A percentile compares a stretch with the other conserved stretches of the same genome.
Conservation (phyloP, 805 yeast genomes). For the Kurtzmaniella fragi region DNA sequence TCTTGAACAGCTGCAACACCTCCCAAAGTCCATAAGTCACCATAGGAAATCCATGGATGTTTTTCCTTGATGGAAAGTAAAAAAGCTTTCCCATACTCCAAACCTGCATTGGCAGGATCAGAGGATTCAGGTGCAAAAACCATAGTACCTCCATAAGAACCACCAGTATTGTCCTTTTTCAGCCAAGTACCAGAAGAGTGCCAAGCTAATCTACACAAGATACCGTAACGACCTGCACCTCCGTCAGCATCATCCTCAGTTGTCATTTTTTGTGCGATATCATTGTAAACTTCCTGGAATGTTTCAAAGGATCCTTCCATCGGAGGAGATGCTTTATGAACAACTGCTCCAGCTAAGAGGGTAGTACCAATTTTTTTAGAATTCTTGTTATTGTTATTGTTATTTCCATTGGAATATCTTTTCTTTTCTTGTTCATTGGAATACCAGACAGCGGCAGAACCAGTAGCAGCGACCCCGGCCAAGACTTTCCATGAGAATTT, state of each 20-base stretch:
- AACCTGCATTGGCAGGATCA: conserved; percentile 55
- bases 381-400: conserved; percentile 5
- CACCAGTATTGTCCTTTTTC: conserved; percentile 23
- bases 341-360: conserved; percentile 17
- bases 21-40: conserved; percentile 75
- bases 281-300: conserved; percentile 66
- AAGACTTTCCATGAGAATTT: conserved; percentile 3
- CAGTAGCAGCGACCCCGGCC: conserved; percentile 15
- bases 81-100: conserved; percentile 52
- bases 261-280: conserved; percentile 57
- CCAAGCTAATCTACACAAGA: conserved; percentile 36
- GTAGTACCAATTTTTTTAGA: conserved; percentile 4
- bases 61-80: conserved; percentile 50
- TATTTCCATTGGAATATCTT: conserved; percentile 7
- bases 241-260: conserved; percentile 37
- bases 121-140: conserved; percentile 24
- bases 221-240: conserved; percentile 35
- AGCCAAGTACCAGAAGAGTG: conserved; percentile 32
- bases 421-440: conserved; percentile 13
- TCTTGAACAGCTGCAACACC: conserved; percentile 78
- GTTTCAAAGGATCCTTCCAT: conserved; percentile 40
- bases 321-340: conserved; percentile 29
- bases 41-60: conserved; percentile 69
- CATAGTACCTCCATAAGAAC: conserved; percentile 36
- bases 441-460: conserved; percentile 18